Conservation (phyloP, 2,329 filamentous ascomycete genomes). For the Trichoderma simmonsii region DNA sequence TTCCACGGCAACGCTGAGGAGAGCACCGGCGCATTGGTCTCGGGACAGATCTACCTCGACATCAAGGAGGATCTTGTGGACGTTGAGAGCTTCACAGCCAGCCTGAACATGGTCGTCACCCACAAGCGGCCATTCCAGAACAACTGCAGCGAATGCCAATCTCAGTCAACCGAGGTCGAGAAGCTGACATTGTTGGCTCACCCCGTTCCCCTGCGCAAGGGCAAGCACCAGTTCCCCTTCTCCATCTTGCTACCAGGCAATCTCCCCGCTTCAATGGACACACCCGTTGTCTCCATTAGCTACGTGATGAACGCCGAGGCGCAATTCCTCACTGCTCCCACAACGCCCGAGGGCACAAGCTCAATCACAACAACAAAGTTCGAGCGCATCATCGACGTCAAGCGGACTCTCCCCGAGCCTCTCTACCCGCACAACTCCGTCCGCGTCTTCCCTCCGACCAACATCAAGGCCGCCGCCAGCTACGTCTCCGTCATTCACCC, state of each 20-base stretch:
- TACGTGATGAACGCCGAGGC: constrained; percentile 75
- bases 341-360: constrained; percentile 2
- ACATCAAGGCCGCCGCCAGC: constrained; percentile 81
- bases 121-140: constrained; percentile 79
- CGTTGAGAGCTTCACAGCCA: constrained; percentile 70
- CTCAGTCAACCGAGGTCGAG: constrained; percentile 69
- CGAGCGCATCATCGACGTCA: constrained; percentile 66
- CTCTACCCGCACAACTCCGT: constrained; percentile 83
- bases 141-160: constrained; percentile 75
- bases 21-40: constrained; percentile 82
- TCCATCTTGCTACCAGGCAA: constrained; percentile 81
- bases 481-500: constrained; percentile 83
- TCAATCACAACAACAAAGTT: constrained; percentile 51
- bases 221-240: constrained; percentile 78
- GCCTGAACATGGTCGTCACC: constrained; percentile 64
- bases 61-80: constrained; percentile 65
- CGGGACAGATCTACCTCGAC: constrained; percentile 73
- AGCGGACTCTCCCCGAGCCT: constrained; percentile 70
- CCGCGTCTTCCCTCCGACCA: constrained; percentile 93
- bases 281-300: constrained; percentile 66
- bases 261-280: constrained; percentile 79
- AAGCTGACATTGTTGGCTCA: constrained; percentile 73
- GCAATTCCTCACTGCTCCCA: constrained; percentile 7
- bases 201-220: constrained; percentile 49
- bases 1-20: constrained; percentile 72